A percentile compares a stretch with the other conserved stretches of the same genome.
Conservation (phyloP, 192 early-diverging fungal genomes). For the Coemansia sp. region DNA sequence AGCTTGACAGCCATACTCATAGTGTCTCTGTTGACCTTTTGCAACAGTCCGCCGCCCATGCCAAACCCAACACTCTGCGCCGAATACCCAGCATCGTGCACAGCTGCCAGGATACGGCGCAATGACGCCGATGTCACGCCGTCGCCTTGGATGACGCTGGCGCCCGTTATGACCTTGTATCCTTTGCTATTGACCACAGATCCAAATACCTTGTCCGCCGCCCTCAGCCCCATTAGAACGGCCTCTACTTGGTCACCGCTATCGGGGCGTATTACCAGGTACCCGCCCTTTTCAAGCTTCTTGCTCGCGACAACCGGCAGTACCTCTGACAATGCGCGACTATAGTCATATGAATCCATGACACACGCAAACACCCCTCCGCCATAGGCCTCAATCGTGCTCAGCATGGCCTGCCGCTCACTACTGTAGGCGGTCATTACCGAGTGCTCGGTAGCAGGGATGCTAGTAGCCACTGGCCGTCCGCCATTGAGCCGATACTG, state of each 20-base stretch:
- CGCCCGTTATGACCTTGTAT: slow-evolving; percentile 74
- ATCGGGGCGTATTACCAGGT: slow-evolving; percentile 83
- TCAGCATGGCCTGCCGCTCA: slow-evolving; percentile 72
- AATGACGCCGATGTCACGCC: slow-evolving; percentile 66
- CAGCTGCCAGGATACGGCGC: slow-evolving; percentile 60
- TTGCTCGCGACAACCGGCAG: slow-evolving; percentile 67
- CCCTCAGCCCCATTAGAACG: slow-evolving; percentile 71
- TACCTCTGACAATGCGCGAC: slow-evolving; percentile 69
- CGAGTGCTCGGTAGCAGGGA: slow-evolving; percentile 91
- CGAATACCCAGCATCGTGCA: slow-evolving; percentile 64
- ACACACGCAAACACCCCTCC: slow-evolving; percentile 80
- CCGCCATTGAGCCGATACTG: slow-evolving; percentile 78
- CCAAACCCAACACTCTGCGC: slow-evolving; percentile 79
- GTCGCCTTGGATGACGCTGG: slow-evolving; percentile 85
- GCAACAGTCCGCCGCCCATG: slow-evolving; percentile 86
- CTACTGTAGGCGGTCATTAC: slow-evolving; percentile 78
- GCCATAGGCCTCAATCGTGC: slow-evolving; percentile 71
- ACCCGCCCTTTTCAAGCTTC: slow-evolving; percentile 78
- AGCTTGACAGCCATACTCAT: slow-evolving; percentile 89
- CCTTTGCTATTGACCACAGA: slow-evolving; percentile 70
- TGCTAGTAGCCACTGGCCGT: slow-evolving; percentile 71
- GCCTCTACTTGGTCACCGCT: slow-evolving; percentile 80
- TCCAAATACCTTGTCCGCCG: slow-evolving; percentile 77
- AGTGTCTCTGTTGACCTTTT: slow-evolving; percentile 86
- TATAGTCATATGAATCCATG: slow-evolving; percentile 92